Evolutionary conservation across 192 early-diverging fungal genomes (phyloP), one percentile per base, ranked within the genome.

Genomic region (Linnemannia zychae): DNA sequence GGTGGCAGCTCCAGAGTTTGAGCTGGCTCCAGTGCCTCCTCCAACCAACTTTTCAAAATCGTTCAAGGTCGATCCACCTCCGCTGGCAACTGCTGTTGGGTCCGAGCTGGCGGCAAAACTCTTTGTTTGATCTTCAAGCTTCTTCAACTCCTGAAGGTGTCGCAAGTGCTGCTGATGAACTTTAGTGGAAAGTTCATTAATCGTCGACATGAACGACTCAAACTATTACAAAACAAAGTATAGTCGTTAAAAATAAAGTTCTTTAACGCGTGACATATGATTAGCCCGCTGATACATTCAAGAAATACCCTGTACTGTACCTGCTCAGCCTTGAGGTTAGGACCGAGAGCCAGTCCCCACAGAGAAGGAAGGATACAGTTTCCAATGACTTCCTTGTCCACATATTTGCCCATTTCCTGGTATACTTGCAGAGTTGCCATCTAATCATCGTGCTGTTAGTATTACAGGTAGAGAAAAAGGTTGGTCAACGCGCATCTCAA

Each of bases 381-480:
- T 12, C 96, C 97, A 31, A 96, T 91, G 1, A 91, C 78, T 36
- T 94, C 94, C 70, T 93, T 94, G 44, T 97, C 96, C 18, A 96
- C 76, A 72, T 91, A 77, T 48, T 91, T 91, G 3, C 95, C 93
- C 81, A 95, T 89, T 33, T 97, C 94, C 67, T 95, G 95, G 79
- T 96, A 97, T 52, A 97, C 92, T 31, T 91, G 90, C 53, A 96
- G 84, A 34, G 96, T 93, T 7, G 95, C 94, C 88, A 97, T 90
- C 88, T 94, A 88, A 31, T 28, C 13, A 12, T 9, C 57, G 31
- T n/a, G n/a, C 13, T 15, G 33, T 4, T 7, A 20, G 12, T 36
- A 22, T 17, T 31, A 48, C 20, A 18, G 37, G 36, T 18, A 36
- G 28, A 67, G 20, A 24, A 52, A 48, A 38, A 6, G 33, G 1